Evolutionary conservation across 805 yeast genomes (phyloP).

Genomic region (Sungouiozyma intestinalis): DNA sequence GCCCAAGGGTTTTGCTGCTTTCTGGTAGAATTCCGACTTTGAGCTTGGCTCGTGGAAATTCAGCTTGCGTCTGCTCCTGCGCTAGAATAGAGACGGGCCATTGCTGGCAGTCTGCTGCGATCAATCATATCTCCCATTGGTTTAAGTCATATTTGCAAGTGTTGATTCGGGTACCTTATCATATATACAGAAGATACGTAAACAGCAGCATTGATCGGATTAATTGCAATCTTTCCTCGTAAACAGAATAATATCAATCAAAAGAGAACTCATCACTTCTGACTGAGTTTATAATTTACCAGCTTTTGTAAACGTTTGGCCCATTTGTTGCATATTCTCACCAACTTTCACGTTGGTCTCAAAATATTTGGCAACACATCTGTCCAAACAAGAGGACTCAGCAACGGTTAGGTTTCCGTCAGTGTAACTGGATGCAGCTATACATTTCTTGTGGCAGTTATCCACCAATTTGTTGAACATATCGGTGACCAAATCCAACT

Average conservation of each 20-base stretch:
- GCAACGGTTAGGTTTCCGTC: conserved; percentile 69
- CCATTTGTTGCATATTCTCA: conserved; percentile 53
- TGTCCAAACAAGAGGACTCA: conserved; percentile 82
- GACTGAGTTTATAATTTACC: conserved; percentile 22
- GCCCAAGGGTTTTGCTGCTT: too few species aligned
- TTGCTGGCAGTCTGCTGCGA: too few species aligned
- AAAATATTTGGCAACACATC: conserved; percentile 92
- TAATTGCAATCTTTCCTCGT: neutral
- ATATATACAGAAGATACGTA: neutral
- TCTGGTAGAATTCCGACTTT: too few species aligned
- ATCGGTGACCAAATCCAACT: conserved; percentile 92
- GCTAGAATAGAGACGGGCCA: too few species aligned
- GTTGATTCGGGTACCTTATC: neutral
- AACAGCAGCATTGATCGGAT: neutral
- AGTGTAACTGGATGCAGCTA: conserved; percentile 42
- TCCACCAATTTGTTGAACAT: conserved; percentile 92
- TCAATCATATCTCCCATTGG: too few species aligned
- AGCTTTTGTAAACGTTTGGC: conserved; percentile 32
- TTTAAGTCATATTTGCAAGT: neutral
- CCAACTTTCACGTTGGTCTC: conserved; percentile 93
- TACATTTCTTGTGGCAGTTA: conserved; percentile 83
- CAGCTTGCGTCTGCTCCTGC: too few species aligned
- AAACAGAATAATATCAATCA: too few species aligned
- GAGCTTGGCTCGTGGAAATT: too few species aligned
- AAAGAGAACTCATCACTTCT: too few species aligned